These are phyloP conservation scores for Grigorovia transvaalensis DNA, from an alignment of 805 yeast genomes.

Conservation along the genomic window DNA sequence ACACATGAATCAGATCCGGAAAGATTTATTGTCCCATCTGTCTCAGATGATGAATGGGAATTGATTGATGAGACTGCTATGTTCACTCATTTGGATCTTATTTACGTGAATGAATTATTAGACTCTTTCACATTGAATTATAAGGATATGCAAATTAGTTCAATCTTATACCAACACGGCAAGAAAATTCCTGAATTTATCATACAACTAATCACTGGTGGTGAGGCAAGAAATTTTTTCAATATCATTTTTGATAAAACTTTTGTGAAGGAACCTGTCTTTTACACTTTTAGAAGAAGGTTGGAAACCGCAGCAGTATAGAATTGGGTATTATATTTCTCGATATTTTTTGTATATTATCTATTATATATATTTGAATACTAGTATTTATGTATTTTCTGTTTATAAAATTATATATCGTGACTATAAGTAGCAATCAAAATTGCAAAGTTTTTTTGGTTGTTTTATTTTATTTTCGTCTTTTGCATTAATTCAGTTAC, in stretches of 20 bases:
- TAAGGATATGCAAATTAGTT: background rate
- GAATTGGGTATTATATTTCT: too few species aligned
- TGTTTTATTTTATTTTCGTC: too few species aligned
- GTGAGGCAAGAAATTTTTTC: slow-evolving; percentile 5
- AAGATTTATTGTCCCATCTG: background rate
- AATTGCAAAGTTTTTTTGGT: too few species aligned
- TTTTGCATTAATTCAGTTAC: too few species aligned
- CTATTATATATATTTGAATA: too few species aligned
- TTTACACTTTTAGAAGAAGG: slow-evolving; percentile 24
- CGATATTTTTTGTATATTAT: too few species aligned
- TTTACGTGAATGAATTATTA: slow-evolving; percentile 11
- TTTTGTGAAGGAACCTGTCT: slow-evolving; percentile 17
- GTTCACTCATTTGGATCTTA: slow-evolving; percentile 32
- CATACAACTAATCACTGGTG: slow-evolving; percentile 5
- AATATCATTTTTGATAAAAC: slow-evolving; percentile 13
- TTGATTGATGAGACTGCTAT: slow-evolving; percentile 31
- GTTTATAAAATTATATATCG: too few species aligned
- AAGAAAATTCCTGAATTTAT: slow-evolving; percentile 9
- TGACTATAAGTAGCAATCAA: too few species aligned
- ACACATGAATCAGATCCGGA: slow-evolving; percentile 18
- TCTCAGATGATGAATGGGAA: slow-evolving; percentile 31
- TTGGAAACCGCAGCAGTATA: too few species aligned
- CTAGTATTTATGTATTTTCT: too few species aligned
- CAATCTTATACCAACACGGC: slow-evolving; percentile 9
- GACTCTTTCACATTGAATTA: background rate